These are phyloP conservation scores for Viridothelium virens DNA, from an alignment of 495 filamentous ascomycete genomes.

Conservation along the genomic window DNA sequence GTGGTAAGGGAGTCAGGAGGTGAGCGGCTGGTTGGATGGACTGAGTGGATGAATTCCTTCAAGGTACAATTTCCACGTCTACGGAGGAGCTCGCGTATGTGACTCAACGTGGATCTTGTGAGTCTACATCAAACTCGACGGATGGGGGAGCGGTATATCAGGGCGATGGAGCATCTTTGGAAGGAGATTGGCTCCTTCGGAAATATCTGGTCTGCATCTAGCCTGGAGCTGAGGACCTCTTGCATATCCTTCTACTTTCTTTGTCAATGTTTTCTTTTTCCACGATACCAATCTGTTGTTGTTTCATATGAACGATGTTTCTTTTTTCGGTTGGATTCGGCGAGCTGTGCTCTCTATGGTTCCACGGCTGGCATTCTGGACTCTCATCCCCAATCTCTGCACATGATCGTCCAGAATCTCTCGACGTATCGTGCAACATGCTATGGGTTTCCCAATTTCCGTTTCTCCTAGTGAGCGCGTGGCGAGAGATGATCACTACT, in stretches of 20 bases:
- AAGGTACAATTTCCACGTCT: no score
- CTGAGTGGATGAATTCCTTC: no score
- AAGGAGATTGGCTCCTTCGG: not conserved
- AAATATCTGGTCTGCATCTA: not conserved
- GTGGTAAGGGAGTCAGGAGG: not conserved
- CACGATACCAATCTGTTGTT: conserved; percentile 7
- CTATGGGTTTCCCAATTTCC: no score
- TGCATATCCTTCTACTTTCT: not conserved
- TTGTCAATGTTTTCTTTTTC: not conserved
- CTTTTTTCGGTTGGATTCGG: not conserved
- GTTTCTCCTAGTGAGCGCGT: not conserved
- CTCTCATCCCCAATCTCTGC: not conserved
- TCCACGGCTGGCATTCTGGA: not conserved
- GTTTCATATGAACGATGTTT: not conserved
- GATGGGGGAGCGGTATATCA: not conserved
- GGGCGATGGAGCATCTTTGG: no score
- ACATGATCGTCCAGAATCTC: no score
- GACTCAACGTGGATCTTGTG: no score
- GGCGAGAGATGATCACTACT: not conserved
- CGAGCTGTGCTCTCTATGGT: not conserved
- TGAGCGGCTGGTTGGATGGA: not conserved
- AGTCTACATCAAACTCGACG: no score
- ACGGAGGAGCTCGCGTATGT: no score
- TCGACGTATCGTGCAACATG: no score
- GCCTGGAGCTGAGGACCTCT: conserved; percentile 10